phyloP scores from a whole-genome alignment of 108 stramenopile genomes.

The Cylindrotheca fusiformis region DNA sequence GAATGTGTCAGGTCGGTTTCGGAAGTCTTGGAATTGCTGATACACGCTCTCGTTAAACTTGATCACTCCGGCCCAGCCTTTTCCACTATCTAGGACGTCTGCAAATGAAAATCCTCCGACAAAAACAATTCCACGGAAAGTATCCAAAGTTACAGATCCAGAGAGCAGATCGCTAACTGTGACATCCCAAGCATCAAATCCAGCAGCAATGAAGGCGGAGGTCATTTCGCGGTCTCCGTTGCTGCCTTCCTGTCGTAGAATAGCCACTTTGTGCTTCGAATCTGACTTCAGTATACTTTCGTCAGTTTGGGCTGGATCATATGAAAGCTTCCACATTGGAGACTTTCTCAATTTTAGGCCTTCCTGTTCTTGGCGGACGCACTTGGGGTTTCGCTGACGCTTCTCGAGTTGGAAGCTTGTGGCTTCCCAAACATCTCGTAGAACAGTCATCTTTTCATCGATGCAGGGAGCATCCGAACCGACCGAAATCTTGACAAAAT shows the following conservation, averaged over 20 bases:
- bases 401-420: constrained; percentile 96
- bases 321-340: constrained; percentile 88
- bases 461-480: constrained; percentile 66
- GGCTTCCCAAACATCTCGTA: constrained; percentile 97
- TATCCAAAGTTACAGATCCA: constrained; percentile 76
- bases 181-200: constrained; percentile 98
- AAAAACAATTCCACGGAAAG: constrained; percentile 94
- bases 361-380: constrained; percentile 90
- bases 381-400: constrained; percentile 91
- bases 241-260: constrained; percentile 97
- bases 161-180: constrained; percentile 83
- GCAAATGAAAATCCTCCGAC: constrained; percentile 99
- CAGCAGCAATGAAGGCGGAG: constrained; percentile 93
- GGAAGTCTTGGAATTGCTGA: constrained; percentile 94
- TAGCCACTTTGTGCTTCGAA: constrained; percentile 90
- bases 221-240: constrained; percentile 99
- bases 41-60: constrained; percentile 92
- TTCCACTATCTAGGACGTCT: constrained; percentile 97
- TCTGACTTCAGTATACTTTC: constrained; percentile 56
- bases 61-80: constrained; percentile 99
- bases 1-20: constrained; percentile 91
- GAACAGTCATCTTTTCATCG: constrained; percentile 82
- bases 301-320: constrained; percentile 63
- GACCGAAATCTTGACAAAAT: constrained; percentile 83
- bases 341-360: constrained; percentile 77